Evolutionary conservation across 2,329 filamentous ascomycete species (phyloP).

Genomic region (Rutstroemia sp.): DNA sequence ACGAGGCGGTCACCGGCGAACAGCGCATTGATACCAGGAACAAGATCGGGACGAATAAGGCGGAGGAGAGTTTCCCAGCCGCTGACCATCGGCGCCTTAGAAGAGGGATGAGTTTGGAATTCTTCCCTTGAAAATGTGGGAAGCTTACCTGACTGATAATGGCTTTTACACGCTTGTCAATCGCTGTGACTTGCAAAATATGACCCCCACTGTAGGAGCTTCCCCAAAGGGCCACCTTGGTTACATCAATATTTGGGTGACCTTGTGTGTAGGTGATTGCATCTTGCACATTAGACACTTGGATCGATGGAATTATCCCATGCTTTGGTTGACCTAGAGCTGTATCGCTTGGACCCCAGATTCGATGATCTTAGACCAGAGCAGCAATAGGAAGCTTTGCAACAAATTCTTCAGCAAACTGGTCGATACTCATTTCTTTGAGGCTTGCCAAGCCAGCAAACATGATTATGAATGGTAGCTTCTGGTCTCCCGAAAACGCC

Average conservation of each 20-base stretch:
- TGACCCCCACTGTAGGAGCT: conserved; percentile 33
- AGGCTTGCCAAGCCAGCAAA: conserved; percentile 19
- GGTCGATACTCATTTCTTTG: conserved; percentile 21
- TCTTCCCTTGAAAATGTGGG: no score
- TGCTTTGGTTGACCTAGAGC: conserved; percentile 24
- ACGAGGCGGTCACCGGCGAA: conserved; percentile 28
- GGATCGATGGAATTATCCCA: conserved; percentile 28
- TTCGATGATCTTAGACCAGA: conserved; percentile 32
- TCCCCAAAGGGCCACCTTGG: conserved; percentile 33
- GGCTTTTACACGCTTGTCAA: conserved; percentile 34
- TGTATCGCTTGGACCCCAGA: conserved; percentile 29
- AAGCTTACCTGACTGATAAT: conserved; percentile 30
- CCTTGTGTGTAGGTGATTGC: conserved; percentile 33
- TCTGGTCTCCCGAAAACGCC: not conserved
- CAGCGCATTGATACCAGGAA: conserved; percentile 10
- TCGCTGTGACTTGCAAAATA: conserved; percentile 32
- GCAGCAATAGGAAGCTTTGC: conserved; percentile 20
- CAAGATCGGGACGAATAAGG: conserved; percentile 28
- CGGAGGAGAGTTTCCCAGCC: conserved; percentile 32
- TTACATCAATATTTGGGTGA: conserved; percentile 25
- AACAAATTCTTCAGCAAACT: conserved; percentile 22
- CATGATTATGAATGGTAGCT: conserved; percentile 18
- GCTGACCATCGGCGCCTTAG: conserved; percentile 25
- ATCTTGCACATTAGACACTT: conserved; percentile 31
- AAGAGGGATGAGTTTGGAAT: not conserved